A percentile compares a stretch with the other conserved stretches of the same genome.
Evolutionary conservation across 352 stramenopile genomes (phyloP).

Genomic region (Phytophthora lateralis): DNA sequence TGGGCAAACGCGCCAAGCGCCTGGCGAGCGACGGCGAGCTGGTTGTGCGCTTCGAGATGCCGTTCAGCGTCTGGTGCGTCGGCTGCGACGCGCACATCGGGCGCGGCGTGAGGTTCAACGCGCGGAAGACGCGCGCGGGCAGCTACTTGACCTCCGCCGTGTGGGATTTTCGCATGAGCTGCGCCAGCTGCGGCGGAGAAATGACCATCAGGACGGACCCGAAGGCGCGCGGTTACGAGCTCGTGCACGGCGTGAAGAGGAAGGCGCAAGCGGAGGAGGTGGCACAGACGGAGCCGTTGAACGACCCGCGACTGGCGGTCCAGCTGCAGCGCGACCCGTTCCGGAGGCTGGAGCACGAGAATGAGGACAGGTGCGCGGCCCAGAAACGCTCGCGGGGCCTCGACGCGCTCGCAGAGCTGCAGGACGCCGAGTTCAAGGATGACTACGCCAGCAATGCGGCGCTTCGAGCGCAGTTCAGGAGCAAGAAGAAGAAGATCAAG

Average conservation of each 20-base stretch:
- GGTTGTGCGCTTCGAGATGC: constrained; percentile 98
- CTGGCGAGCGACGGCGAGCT: constrained; percentile 84
- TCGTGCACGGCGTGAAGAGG: constrained; percentile 88
- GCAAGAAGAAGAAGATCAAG: constrained; percentile 61
- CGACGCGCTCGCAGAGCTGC: constrained; percentile 55
- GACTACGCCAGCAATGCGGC: constrained; percentile 71
- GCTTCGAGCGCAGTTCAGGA: constrained; percentile 58
- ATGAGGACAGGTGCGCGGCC: constrained; percentile 62
- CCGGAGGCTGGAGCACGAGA: constrained; percentile 78
- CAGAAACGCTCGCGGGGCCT: constrained; percentile 52
- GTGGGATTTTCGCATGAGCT: constrained; percentile 96
- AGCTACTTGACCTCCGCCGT: constrained; percentile 93
- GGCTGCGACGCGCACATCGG: constrained; percentile 75
- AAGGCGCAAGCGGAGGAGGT: constrained; percentile 75
- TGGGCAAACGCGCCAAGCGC: constrained; percentile 75
- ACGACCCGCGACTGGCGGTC: constrained; percentile 50
- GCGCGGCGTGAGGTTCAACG: constrained; percentile 96
- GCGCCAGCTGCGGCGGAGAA: constrained; percentile 82
- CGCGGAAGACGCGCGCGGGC: constrained; percentile 91
- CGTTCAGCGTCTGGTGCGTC: constrained; percentile 95
- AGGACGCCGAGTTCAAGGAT: constrained; percentile 72
- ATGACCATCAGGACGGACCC: constrained; percentile 97
- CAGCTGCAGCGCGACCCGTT: constrained; percentile 71
- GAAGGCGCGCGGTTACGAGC: constrained; percentile 88
- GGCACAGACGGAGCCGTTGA: constrained; percentile 55